Evolutionary conservation across 257 asterid genomes (phyloP).

Genomic region (Gardenia jasminoides): DNA sequence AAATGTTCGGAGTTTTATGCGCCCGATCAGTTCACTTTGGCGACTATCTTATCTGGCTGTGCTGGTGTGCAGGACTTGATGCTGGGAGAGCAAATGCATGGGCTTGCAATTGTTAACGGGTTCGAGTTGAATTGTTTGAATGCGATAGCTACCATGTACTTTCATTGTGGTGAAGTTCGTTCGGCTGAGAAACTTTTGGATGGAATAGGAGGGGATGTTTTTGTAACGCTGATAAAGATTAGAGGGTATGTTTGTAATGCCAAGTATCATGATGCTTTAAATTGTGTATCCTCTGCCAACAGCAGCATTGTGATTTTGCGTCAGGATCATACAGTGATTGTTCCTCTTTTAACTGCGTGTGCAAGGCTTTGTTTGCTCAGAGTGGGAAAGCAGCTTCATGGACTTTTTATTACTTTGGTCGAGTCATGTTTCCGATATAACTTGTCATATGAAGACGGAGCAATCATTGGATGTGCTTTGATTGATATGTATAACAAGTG

Average conservation of each 20-base stretch:
- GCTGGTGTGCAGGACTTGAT: constrained; percentile 23
- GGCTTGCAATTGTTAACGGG: constrained; percentile 31
- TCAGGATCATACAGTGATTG: constrained; percentile 30
- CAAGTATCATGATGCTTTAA: constrained; percentile 27
- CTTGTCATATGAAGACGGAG: constrained; percentile 18
- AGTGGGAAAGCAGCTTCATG: constrained; percentile 44
- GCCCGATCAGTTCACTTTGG: constrained; percentile 41
- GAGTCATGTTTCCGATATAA: neutral
- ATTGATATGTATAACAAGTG: constrained; percentile 45
- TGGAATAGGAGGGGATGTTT: constrained; percentile 20
- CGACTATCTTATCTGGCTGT: constrained; percentile 32
- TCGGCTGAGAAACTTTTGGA: constrained; percentile 31
- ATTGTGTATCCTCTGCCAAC: constrained; percentile 15
- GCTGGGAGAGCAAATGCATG: constrained; percentile 40
- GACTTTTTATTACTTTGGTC: constrained; percentile 27
- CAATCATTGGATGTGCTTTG: constrained; percentile 33
- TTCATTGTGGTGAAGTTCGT: constrained; percentile 26
- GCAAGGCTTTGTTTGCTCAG: constrained; percentile 31
- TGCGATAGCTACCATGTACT: constrained; percentile 40
- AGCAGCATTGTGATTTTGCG: constrained; percentile 21
- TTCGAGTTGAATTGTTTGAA: constrained; percentile 24
- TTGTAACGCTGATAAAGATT: constrained; percentile 27
- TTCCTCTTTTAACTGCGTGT: constrained; percentile 35
- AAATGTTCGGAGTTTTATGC: constrained; percentile 18
- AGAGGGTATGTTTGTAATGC: constrained; percentile 36